A percentile compares a stretch with the other conserved stretches of the same genome.
Conservation (phyloP, 192 early-diverging fungal species). For the Linnemannia elongata region DNA sequence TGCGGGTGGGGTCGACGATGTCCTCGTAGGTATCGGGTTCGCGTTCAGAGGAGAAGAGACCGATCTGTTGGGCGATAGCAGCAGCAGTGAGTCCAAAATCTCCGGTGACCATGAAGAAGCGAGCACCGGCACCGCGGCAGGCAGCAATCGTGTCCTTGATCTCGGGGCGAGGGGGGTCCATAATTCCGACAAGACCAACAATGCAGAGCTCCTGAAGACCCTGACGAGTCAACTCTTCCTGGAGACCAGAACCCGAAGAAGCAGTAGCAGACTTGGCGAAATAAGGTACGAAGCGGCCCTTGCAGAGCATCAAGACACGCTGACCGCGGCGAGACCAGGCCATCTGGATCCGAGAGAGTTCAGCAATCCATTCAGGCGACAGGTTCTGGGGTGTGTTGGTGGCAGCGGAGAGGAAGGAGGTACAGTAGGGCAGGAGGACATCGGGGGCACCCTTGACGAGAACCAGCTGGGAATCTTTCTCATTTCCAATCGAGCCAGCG, state of each 20-base stretch:
- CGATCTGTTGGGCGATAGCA: slow-evolving; percentile 83
- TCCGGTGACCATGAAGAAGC: slow-evolving; percentile 92
- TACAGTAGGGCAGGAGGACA: slow-evolving; percentile 70
- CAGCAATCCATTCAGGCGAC: slow-evolving; percentile 41
- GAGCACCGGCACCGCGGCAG: slow-evolving; percentile 76
- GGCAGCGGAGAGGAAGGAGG: slow-evolving; percentile 45
- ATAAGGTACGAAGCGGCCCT: slow-evolving; percentile 33
- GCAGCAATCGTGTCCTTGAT: slow-evolving; percentile 72
- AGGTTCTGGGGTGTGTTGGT: slow-evolving; percentile 59
- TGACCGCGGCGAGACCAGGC: slow-evolving; percentile 70
- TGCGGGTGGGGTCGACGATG: slow-evolving; percentile 36
- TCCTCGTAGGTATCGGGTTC: slow-evolving; percentile 55
- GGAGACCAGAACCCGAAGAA: background rate
- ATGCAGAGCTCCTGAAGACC: slow-evolving; percentile 69
- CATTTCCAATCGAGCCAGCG: slow-evolving; percentile 18
- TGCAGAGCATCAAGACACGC: slow-evolving; percentile 69
- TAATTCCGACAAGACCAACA: slow-evolving; percentile 85
- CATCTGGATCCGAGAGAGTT: slow-evolving; percentile 64
- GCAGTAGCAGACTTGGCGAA: background rate
- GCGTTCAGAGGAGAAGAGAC: slow-evolving; percentile 68
- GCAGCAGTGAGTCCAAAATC: slow-evolving; percentile 86
- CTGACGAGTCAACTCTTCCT: slow-evolving; percentile 48
- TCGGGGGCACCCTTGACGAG: slow-evolving; percentile 89
- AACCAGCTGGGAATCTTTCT: slow-evolving; percentile 57
- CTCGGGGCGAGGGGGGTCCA: slow-evolving; percentile 88